Evolutionary conservation across 495 filamentous ascomycete genomes (phyloP), one percentile per base, ranked within the genome.

Genomic region (Trichoderma orchidacearum): DNA sequence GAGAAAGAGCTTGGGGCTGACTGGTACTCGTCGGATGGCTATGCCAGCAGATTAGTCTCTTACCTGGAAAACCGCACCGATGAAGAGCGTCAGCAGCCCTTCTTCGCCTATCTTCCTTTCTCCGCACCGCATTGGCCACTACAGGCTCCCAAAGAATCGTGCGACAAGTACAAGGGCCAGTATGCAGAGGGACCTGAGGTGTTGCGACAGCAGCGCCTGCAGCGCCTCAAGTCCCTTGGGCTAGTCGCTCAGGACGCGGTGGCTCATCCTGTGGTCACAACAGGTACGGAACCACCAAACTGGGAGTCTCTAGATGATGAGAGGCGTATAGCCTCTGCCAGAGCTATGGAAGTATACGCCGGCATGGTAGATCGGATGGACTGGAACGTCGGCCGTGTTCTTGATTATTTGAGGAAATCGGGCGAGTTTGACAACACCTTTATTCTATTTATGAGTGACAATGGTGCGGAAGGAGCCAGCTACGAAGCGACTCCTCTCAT

Each of bases 341-440:
- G 74, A 5, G 74, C 75, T 0, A 83, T 85, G 80, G 83, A 84
- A 62, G 61, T 62, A 17, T 85, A 79, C 60, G 82, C 81, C 0
- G 81, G 72, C 0, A 85, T 85, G 81, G 81, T 84, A 0, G 79
- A 84, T 57, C 73, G 72, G 54, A 83, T 83, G 57, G 82, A 84
- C 60, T 60, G 68, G 31, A 83, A 85, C 56, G 76, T 85, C 21
- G 80, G 80, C 32, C 77, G 77, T 56, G 76, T 83, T 1, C 69
- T 82, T 55, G 65, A 77, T 27, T 80, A 82, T 59, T 68, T 83
- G 8, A 67, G 76, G 32, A 64, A 71, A 17, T 82, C 75, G 25
- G 77, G 72, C 54, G 81, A 85, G 61, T 69, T 82, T 1, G 79
- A 85, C 61, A 83, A 84, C 62, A 84, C 82, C 5, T 80, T 82